Evolutionary conservation across 2,329 filamentous ascomycete species (phyloP), one percentile per base, ranked within the genome.

Genomic region (Hortaea werneckii): DNA sequence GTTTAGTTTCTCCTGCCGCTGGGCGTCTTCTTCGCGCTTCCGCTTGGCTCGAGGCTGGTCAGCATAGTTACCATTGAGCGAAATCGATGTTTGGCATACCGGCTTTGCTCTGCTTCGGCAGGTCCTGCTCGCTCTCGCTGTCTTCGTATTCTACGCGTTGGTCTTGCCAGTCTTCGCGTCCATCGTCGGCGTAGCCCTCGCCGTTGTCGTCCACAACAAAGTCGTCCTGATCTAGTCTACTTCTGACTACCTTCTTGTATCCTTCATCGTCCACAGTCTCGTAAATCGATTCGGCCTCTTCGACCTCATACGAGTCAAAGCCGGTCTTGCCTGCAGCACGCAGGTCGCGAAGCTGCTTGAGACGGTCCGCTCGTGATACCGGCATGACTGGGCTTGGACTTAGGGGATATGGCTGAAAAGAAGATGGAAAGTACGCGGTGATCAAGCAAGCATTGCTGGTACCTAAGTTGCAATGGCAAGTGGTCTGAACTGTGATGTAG

Each of bases 191-290:
- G 61, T 98, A 98, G 34, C 92, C 90, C 63, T 90, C 87, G 60
- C 90, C 90, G 70, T 95, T 94, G 70, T 98, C 92, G 71, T 96
- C 92, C 49, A 98, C 89, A 43, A 98, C 90, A 60, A 98, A 98
- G 69, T 98, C 92, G 58, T 98, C 92, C 59, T 94, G 77, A 61
- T 96, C 86, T 43, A 98, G 74, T 40, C 92, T 83, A 46, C 83
- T 80, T 37, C 92, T 80, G 10, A 98, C 88, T 54, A 96, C 83
- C 65, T 94, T 94, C 72, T 95, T 95, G 74, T 98, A 98, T 43
- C 86, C 85, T 60, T 92, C 90, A 59, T 98, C 92, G 61, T 96
- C 89, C 41, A 98, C 88, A 59, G 94, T 89, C 52, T 96, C 92
- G 70, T 96, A 98, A 39, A 98, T 73, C 56, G 86, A 80, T 54